Conservation (phyloP, 441 rosid species). For the Bruguiera hainesii region DNA sequence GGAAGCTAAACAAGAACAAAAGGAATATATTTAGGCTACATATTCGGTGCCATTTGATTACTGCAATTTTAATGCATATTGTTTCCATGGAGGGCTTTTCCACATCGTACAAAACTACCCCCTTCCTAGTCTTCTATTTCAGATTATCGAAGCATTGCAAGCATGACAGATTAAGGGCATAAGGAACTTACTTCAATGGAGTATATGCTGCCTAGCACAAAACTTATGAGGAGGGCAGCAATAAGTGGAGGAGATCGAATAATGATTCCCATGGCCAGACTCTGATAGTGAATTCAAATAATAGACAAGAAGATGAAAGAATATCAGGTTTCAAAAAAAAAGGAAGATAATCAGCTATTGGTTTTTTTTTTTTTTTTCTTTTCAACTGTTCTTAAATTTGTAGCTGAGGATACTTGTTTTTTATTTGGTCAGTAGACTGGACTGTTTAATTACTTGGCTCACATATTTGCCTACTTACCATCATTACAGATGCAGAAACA, state of each 20-base stretch:
- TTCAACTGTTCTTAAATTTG: too few species aligned
- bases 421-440: too few species aligned
- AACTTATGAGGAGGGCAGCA: conserved; percentile 22
- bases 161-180: not conserved
- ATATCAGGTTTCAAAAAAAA: not conserved
- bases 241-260: conserved; percentile 29
- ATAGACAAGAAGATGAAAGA: not conserved
- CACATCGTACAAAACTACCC: too few species aligned
- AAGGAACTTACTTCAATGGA: conserved; percentile 30
- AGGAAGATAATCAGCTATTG: not conserved
- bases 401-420: too few species aligned
- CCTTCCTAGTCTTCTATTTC: not conserved
- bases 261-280: conserved; percentile 28
- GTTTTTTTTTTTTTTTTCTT: too few species aligned
- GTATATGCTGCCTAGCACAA: conserved; percentile 30
- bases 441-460: too few species aligned
- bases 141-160: not conserved
- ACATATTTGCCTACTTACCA: conserved; percentile 20
- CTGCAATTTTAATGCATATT: not conserved
- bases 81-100: too few species aligned
- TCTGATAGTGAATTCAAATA: conserved; percentile 13
- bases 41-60: too few species aligned
- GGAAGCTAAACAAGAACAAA: conserved; percentile 24
- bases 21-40: not conserved
- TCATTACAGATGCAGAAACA: conserved; percentile 19